A percentile compares a stretch with the other conserved stretches of the same genome.
Evolutionary conservation across 345 rosid species (phyloP).

Genomic region (Eucalyptus viminalis): DNA sequence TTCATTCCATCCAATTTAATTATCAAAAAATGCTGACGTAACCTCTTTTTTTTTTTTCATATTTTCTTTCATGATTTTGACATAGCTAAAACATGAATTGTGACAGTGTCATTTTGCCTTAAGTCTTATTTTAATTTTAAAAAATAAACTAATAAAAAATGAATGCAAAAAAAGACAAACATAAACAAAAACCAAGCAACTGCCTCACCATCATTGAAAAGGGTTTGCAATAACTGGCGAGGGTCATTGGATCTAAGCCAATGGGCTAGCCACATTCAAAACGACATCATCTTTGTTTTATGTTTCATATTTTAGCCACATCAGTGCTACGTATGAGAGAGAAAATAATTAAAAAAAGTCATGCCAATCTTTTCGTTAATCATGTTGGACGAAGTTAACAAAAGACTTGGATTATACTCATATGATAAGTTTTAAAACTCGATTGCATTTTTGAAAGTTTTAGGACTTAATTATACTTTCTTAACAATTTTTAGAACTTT

Average conservation of each 20-base stretch:
- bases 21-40: fast-evolving
- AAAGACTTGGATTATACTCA: too few relatives aligned
- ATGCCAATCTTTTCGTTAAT: too few relatives aligned
- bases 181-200: background rate
- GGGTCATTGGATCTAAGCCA: background rate
- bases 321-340: background rate
- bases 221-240: fast-evolving
- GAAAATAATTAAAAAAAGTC: too few relatives aligned
- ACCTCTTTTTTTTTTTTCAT: background rate
- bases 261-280: too few relatives aligned
- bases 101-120: background rate
- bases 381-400: fast-evolving
- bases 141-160: background rate
- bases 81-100: background rate
- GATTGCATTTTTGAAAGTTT: background rate
- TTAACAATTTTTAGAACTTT: background rate
- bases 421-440: too few relatives aligned
- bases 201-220: too few relatives aligned
- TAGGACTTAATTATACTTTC: fast-evolving
- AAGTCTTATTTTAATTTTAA: background rate
- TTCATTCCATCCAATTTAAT: background rate
- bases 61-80: fast-evolving
- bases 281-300: background rate
- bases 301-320: background rate
- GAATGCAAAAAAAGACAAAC: background rate